A percentile compares a stretch with the other conserved stretches of the same genome.
These are phyloP conservation scores for Ceriops zippeliana DNA, from an alignment of 345 rosid genomes.

Conservation along the genomic window DNA sequence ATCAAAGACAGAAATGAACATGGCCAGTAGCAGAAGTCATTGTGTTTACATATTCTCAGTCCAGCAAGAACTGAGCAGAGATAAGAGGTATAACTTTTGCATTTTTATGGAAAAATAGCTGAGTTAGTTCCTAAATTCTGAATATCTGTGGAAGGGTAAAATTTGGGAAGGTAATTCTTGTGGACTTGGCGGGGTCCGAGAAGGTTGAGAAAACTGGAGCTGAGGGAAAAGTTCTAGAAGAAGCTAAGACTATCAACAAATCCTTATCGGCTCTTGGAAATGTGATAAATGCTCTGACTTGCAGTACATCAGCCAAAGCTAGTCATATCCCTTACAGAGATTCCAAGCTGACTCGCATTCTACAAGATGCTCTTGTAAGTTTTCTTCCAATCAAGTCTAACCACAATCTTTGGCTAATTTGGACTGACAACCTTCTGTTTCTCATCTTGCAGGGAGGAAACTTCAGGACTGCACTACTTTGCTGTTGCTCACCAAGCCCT, in stretches of 20 bases:
- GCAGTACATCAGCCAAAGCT: conserved; percentile 55
- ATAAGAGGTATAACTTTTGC: conserved; percentile 47
- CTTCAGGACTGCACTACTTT: conserved; percentile 72
- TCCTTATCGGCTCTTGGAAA: conserved; percentile 91
- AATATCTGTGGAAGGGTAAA: conserved; percentile 39
- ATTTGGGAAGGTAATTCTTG: conserved; percentile 70
- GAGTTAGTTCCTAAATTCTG: conserved; percentile 4
- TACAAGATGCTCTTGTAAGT: conserved; percentile 83
- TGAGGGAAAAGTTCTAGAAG: conserved; percentile 90
- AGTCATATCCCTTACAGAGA: conserved; percentile 81
- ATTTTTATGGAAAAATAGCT: not conserved
- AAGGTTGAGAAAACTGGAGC: conserved; percentile 95
- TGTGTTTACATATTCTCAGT: conserved; percentile 58
- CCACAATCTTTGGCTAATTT: conserved; percentile 1
- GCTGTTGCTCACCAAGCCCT: conserved; percentile 91
- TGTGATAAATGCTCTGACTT: conserved; percentile 79
- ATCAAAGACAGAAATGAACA: conserved; percentile 68
- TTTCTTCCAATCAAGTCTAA: conserved; percentile 11
- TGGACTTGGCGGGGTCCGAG: conserved; percentile 93
- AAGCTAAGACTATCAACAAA: conserved; percentile 86
- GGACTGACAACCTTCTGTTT: conserved; percentile 5
- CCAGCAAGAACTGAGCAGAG: conserved; percentile 48
- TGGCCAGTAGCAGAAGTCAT: conserved; percentile 92
- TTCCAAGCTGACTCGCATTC: conserved; percentile 88
- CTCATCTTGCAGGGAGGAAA: conserved; percentile 63